Base-by-base conservation (phyloP, 1,284 basidiomycete species). In the Cutaneotrichosporon sp. region DNA sequence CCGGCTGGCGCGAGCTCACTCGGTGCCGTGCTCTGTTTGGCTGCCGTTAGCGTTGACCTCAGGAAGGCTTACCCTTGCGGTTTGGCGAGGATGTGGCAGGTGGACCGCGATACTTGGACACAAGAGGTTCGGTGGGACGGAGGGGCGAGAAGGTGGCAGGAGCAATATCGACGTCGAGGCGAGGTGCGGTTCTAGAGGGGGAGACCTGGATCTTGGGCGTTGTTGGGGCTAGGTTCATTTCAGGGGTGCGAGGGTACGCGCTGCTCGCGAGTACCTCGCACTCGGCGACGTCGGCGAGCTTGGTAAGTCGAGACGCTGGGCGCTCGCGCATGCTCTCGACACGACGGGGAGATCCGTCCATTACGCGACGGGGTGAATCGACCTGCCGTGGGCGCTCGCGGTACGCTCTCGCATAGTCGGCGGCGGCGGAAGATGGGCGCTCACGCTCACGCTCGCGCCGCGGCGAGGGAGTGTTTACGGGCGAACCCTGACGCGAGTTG, bases 1-100 rank as follows among this genome's bases (percentile, higher is more conserved):
- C 69, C 53, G 42, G 69, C 68, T 21, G 71, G 70, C 32, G 66
- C 64, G 47, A 71, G 66, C 21, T 21, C 61, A 9, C 49, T 63
- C 5, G 68, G 68, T 0, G 63, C 68, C 8, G 68, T 66, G 0
- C 60, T 63, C 57, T 69, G 63, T 49, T 69, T 69, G 47, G 64
- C 64, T 30, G 34, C 26, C 31, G 34, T 52, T 32, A 60, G 59
- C 50, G 11, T 22, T 22, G 18, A 8, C 18, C 4, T 22, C 4
- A 40, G 16, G n/a, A 26, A 31, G 26, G 38, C 59, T 52, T 21
- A 53, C 56, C 36, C 21, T 50, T 47, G 34, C 63, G 52, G 4
- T 59, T 47, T 6, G 63, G 63, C 7, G 58, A 60, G 36, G 34
- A 16, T 1, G 58, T 30, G 18, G 46, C 46, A 11, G 32, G 30